These are phyloP conservation scores for Pyricularia grisea DNA, from an alignment of 2,329 filamentous ascomycete species.

Conservation along the genomic window DNA sequence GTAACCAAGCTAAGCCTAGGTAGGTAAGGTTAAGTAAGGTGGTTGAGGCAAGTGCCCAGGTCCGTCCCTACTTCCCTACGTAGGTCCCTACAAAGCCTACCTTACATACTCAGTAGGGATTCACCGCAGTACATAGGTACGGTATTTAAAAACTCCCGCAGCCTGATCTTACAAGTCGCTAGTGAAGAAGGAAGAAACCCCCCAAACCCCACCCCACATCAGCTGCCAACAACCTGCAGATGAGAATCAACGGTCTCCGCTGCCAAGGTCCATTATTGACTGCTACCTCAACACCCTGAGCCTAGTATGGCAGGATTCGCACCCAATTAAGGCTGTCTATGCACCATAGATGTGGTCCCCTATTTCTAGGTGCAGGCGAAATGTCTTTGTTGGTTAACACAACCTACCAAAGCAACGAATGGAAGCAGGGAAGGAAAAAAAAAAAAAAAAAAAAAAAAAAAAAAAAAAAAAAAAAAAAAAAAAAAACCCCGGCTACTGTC, in stretches of 20 bases:
- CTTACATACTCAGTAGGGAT: too few relatives aligned
- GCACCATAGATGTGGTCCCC: background rate
- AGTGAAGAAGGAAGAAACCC: background rate
- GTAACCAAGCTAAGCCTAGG: too few relatives aligned
- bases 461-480: too few relatives aligned
- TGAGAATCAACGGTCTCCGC: background rate
- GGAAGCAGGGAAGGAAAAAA: background rate
- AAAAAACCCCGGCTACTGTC: background rate
- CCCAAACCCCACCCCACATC: too few relatives aligned
- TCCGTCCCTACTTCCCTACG: too few relatives aligned
- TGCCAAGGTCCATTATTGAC: background rate
- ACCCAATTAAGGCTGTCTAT: background rate
- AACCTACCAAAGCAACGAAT: background rate
- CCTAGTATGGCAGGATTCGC: background rate
- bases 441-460: too few relatives aligned
- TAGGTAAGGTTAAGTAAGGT: too few relatives aligned
- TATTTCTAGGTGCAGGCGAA: background rate
- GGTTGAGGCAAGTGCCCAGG: too few relatives aligned
- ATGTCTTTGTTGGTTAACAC: background rate
- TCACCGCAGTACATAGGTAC: too few relatives aligned
- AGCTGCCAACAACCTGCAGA: background rate
- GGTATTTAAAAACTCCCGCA: too few relatives aligned
- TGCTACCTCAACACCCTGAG: background rate
- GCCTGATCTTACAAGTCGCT: background rate
- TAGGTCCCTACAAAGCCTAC: too few relatives aligned